Percentiles rank a stretch among this genome's conserved stretches.
phyloP scores from a whole-genome alignment of 495 filamentous ascomycete genomes.

The Aspergillus sclerotioniger region DNA sequence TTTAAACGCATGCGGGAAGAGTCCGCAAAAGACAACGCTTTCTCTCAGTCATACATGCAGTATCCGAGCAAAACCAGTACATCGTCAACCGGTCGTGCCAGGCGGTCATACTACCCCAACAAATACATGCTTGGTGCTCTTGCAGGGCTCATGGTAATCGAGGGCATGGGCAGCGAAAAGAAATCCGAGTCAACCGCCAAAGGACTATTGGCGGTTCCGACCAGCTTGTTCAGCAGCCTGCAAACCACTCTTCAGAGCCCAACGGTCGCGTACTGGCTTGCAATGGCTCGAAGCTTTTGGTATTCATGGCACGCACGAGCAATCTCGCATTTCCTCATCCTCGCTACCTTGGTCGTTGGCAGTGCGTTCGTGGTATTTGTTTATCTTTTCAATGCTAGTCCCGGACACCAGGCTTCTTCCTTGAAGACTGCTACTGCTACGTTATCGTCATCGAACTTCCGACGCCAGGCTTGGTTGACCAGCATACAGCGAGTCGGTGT shows the following conservation, averaged over 20 bases:
- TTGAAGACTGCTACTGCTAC: constrained; percentile 40
- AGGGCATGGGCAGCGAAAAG: constrained; percentile 63
- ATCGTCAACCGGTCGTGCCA: constrained; percentile 19
- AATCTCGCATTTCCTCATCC: constrained; percentile 50
- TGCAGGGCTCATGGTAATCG: constrained; percentile 86
- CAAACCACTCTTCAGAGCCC: constrained; percentile 27
- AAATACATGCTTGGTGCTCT: constrained; percentile 91
- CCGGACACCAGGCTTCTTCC: constrained; percentile 37
- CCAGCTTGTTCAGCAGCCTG: constrained; percentile 47
- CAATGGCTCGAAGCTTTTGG: constrained; percentile 31
- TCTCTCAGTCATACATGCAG: constrained; percentile 45
- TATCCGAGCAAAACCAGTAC: constrained; percentile 18
- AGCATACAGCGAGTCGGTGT: constrained; percentile 93
- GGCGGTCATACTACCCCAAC: constrained; percentile 49
- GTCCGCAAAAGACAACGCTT: constrained; percentile 38
- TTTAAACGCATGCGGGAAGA: constrained; percentile 63
- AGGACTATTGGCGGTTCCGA: constrained; percentile 68
- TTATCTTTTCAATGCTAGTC: constrained; percentile 61
- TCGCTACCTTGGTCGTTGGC: constrained; percentile 61
- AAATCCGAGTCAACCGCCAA: constrained; percentile 58
- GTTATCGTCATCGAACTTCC: constrained; percentile 80
- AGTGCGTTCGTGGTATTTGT: constrained; percentile 66
- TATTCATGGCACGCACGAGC: constrained; percentile 42
- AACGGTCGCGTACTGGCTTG: constrained; percentile 25
- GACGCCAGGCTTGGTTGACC: constrained; percentile 88